Percentiles rank a stretch among this genome's conserved stretches.
phyloP scores from a whole-genome alignment of 345 rosid species.

The Citrus hindsii region DNA sequence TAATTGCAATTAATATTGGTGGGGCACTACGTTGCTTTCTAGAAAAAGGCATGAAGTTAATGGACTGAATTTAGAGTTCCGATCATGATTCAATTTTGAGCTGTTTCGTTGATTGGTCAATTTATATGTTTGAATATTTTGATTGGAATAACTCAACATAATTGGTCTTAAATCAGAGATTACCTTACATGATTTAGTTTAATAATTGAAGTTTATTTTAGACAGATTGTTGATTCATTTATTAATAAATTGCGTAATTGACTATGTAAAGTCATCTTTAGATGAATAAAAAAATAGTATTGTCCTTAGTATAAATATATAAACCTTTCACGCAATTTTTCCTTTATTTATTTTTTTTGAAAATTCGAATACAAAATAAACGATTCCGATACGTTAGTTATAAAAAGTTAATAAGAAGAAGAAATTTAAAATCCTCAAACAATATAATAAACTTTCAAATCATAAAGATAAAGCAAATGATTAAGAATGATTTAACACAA shows the following conservation, averaged over 20 bases:
- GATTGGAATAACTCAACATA: background rate
- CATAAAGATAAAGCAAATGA: too few relatives aligned
- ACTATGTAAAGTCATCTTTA: background rate
- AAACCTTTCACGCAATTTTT: background rate
- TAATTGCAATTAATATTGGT: background rate
- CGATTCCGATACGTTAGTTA: background rate
- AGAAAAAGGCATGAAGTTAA: too few relatives aligned
- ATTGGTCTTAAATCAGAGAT: slow-evolving; percentile 7
- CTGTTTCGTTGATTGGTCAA: background rate
- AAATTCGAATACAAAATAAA: too few relatives aligned
- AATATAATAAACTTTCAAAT: too few relatives aligned
- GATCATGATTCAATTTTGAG: background rate
- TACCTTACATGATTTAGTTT: slow-evolving; percentile 15
- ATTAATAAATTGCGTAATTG: background rate
- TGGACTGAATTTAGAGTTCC: too few relatives aligned
- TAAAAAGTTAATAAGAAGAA: too few relatives aligned
- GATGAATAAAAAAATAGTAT: too few relatives aligned
- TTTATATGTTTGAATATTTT: too few relatives aligned
- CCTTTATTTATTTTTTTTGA: too few relatives aligned
- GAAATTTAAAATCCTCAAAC: background rate
- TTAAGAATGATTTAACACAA: too few relatives aligned
- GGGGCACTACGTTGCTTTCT: background rate
- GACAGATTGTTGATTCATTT: background rate
- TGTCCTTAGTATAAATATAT: background rate
- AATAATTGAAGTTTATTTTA: slow-evolving; percentile 1